Base-by-base conservation (phyloP, 169 alveolate species). In the Plasmodium cynomolgi region DNA sequence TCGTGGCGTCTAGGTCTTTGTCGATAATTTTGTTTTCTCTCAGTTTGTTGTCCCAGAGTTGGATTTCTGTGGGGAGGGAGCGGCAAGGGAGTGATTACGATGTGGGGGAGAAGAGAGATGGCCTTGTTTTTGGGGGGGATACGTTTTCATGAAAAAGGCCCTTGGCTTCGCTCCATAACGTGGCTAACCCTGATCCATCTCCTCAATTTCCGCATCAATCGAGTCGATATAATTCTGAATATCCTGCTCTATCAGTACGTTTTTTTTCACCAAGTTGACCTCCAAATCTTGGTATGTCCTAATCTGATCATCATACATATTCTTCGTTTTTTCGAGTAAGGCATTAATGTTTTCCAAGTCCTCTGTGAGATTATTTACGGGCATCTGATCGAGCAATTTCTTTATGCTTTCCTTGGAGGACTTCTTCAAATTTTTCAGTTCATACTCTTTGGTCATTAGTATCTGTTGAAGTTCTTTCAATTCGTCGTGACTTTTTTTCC, bases 241-340 rank as follows among this genome's bases (percentile, higher is more conserved):
- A 17, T 88, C 94, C 7, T 37, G 34, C 44, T 88, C 94, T 23
- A 88, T 26, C 41, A 88, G 50, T 11, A 68, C 71, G 54, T 88
- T 88, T 17, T 88, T 88, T 41, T 88, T 88, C 1, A 88, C 86
- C 31, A 80, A 72, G 17, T 82, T 79, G 41, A 88, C 74, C 26
- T 88, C 94, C 47, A 47, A 34, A 39, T 88, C 94, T 88, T 88
- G 94, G 71, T 47, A 88, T 47, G 83, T 58, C 71, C 58, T 77
- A 31, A 88, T 80, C 50, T 88, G 86, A 26, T 88, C 81, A 26
- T 88, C 94, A 80, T 88, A 88, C n/a, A 79, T 5, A 88, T 88
- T 39, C 73, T 88, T 88, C 37, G 94, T 88, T 80, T 88, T 88
- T 56, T 88, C 94, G 56, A 39, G 81, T 62, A 88, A 79, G n/a